These are phyloP conservation scores for Kodamaea nitidulidarum DNA, from an alignment of 805 yeast genomes.

Conservation along the genomic window DNA sequence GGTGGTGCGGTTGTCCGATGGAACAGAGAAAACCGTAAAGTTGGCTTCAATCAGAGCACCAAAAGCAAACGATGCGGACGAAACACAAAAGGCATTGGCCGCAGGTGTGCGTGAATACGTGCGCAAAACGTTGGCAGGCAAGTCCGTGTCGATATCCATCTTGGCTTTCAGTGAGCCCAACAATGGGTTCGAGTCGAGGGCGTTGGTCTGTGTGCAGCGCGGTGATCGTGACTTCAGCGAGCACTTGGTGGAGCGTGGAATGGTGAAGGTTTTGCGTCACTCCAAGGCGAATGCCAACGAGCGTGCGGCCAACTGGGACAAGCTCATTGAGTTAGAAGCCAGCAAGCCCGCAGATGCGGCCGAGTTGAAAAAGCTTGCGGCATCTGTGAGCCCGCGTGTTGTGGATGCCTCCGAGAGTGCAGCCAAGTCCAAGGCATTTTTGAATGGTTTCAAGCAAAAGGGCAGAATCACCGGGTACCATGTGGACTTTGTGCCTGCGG, in stretches of 20 bases:
- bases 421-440: constrained; percentile 68
- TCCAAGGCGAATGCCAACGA: constrained; percentile 65
- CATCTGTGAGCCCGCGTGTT: constrained; percentile 47
- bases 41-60: constrained; percentile 77
- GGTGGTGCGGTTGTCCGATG: constrained; percentile 46
- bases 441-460: constrained; percentile 65
- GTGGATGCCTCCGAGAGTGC: constrained; percentile 79
- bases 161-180: constrained; percentile 63
- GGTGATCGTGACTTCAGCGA: constrained; percentile 61
- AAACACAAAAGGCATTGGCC: constrained; percentile 49
- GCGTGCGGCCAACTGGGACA: constrained; percentile 75
- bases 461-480: constrained; percentile 56
- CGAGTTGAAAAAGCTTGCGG: constrained; percentile 31
- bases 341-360: constrained; percentile 24
- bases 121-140: constrained; percentile 60
- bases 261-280: constrained; percentile 74
- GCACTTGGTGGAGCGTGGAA: constrained; percentile 58
- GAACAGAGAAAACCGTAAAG: constrained; percentile 61
- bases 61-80: constrained; percentile 52
- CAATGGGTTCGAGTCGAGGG: constrained; percentile 56
- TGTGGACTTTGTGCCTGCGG: constrained; percentile 69
- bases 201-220: constrained; percentile 55
- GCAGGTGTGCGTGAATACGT: constrained; percentile 71
- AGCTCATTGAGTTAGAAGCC: constrained; percentile 62
- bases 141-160: constrained; percentile 42